A percentile compares a stretch with the other conserved stretches of the same genome.
phyloP scores from a whole-genome alignment of 2,329 filamentous ascomycete species.

The Penicillium thymicola region DNA sequence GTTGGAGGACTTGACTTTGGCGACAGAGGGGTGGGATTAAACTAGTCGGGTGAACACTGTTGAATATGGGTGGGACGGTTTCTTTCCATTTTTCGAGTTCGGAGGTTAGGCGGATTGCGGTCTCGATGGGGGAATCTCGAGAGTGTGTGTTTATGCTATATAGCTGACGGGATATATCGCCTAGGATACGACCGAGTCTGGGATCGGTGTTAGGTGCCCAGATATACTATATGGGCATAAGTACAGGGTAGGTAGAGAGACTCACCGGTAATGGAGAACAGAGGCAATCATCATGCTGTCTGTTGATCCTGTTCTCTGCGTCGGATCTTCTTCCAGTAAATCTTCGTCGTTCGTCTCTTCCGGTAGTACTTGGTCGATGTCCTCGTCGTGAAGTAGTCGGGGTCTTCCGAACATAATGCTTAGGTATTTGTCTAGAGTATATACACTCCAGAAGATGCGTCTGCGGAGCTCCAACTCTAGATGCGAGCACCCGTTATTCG shows the following conservation, averaged over 20 bases:
- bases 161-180: constrained; percentile 47
- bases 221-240: not conserved
- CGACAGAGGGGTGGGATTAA: constrained; percentile 38
- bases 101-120: constrained; percentile 33
- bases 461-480: constrained; percentile 52
- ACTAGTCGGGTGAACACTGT: constrained; percentile 35
- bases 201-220: not conserved
- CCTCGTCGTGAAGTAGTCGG: constrained; percentile 59
- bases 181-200: constrained; percentile 51
- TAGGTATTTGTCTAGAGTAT: constrained; percentile 61
- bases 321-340: constrained; percentile 46
- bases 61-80: constrained; percentile 35
- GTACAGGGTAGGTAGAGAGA: not conserved
- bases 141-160: constrained; percentile 35
- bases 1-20: constrained; percentile 39
- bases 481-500: constrained; percentile 30
- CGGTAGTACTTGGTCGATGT: constrained; percentile 62
- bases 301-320: constrained; percentile 31
- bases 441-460: constrained; percentile 61
- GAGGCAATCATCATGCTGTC: constrained; percentile 43
- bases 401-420: constrained; percentile 62
- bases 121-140: constrained; percentile 31
- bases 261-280: constrained; percentile 38
- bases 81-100: constrained; percentile 39
- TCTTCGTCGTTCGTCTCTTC: constrained; percentile 56